phyloP scores from a whole-genome alignment of 257 asterid genomes.

The Plectranthus barbatus region DNA sequence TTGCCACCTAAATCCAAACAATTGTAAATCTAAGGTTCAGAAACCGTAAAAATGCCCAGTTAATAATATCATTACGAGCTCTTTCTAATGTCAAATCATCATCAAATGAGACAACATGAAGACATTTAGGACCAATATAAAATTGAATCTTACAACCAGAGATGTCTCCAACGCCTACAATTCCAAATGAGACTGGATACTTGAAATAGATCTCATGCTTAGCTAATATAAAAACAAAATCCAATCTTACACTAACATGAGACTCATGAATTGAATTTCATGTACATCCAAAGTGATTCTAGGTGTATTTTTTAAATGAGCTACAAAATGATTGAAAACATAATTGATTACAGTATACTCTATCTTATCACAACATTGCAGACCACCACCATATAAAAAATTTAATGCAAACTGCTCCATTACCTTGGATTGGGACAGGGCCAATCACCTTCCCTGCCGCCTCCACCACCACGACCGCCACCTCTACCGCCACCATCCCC shows the following conservation, averaged over 20 bases:
- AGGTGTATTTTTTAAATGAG: background rate
- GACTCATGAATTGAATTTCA: background rate
- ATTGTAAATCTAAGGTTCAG: background rate
- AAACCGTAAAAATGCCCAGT: too few relatives aligned
- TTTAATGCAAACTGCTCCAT: slow-evolving; percentile 38
- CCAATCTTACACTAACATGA: background rate
- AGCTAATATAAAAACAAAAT: background rate
- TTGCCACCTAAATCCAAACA: background rate
- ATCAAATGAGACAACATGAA: too few relatives aligned
- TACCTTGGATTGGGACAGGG: slow-evolving; percentile 90
- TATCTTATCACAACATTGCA: background rate
- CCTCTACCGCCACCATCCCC: too few relatives aligned
- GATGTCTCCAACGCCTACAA: background rate
- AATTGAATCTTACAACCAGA: background rate
- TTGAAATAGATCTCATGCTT: background rate
- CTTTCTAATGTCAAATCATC: too few relatives aligned
- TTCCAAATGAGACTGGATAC: background rate
- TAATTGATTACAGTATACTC: background rate
- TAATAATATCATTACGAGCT: too few relatives aligned
- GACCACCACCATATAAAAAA: background rate
- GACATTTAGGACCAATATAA: background rate
- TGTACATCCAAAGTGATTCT: background rate
- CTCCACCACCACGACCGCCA: slow-evolving; percentile 72
- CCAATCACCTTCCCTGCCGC: slow-evolving; percentile 99
- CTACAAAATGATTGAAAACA: too few relatives aligned